phyloP scores from a whole-genome alignment of 2,329 filamentous ascomycete species.

The Alternaria burnsii region DNA sequence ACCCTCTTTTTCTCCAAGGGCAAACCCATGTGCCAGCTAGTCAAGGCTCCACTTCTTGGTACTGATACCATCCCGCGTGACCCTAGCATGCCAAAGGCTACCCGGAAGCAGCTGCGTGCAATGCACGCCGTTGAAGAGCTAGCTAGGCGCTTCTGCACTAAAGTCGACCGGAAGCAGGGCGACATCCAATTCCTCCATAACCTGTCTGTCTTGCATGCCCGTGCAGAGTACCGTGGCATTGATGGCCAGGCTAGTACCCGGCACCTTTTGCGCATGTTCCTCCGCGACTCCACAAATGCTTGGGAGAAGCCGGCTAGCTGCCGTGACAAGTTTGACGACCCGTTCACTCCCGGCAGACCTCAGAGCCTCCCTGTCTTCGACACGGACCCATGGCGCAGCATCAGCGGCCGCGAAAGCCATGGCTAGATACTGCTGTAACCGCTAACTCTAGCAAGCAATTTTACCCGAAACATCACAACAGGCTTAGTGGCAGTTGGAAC shows the following conservation, averaged over 20 bases:
- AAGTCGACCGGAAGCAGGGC: slow-evolving; percentile 46
- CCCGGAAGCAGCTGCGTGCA: slow-evolving; percentile 40
- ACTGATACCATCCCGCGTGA: slow-evolving; percentile 43
- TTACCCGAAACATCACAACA: neutral
- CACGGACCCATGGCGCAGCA: slow-evolving; percentile 48
- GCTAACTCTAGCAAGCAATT: neutral
- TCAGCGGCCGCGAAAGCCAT: slow-evolving; percentile 51
- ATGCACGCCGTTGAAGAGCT: slow-evolving; percentile 40
- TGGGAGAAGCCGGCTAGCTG: slow-evolving; percentile 45
- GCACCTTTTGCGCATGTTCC: slow-evolving; percentile 51
- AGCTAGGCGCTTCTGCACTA: slow-evolving; percentile 39
- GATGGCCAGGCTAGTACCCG: slow-evolving; percentile 37
- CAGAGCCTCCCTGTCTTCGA: slow-evolving; percentile 48
- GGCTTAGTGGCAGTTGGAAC: neutral
- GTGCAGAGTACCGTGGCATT: slow-evolving; percentile 42
- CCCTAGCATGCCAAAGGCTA: slow-evolving; percentile 41
- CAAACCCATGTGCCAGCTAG: slow-evolving; percentile 49
- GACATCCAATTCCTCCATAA: slow-evolving; percentile 52
- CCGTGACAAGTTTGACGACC: slow-evolving; percentile 43
- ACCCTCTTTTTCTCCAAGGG: slow-evolving; percentile 48
- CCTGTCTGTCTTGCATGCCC: slow-evolving; percentile 49
- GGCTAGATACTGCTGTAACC: slow-evolving; percentile 30
- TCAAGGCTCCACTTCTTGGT: slow-evolving; percentile 50
- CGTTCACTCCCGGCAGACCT: slow-evolving; percentile 39
- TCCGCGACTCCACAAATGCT: slow-evolving; percentile 44